Evolutionary conservation across 768 basidiomycete species (phyloP).

Genomic region (Collybia mongolica): DNA sequence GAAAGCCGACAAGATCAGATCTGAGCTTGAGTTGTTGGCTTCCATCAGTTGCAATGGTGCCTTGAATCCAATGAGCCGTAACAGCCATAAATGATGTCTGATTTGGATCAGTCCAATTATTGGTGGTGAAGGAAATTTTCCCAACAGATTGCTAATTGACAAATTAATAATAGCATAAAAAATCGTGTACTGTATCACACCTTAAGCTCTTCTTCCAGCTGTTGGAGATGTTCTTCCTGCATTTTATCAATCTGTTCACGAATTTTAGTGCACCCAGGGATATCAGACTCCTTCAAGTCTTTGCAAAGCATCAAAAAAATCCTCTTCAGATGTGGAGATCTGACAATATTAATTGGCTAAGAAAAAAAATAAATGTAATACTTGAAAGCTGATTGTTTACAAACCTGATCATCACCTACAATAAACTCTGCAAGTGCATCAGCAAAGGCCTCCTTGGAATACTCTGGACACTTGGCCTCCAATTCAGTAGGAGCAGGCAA

Average conservation of each 20-base stretch:
- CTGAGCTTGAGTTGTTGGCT: constrained; percentile 2
- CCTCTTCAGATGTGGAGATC: not conserved
- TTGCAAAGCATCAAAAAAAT: constrained; percentile 3
- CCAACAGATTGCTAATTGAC: constrained; percentile 3
- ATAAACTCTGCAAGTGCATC: constrained; percentile 3
- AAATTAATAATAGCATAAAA: not conserved
- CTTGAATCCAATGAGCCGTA: constrained; percentile 6
- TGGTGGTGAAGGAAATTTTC: not conserved
- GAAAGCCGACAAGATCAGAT: constrained; percentile 6
- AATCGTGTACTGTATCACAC: not conserved
- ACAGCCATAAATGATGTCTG: constrained; percentile 3
- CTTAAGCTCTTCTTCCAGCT: not conserved
- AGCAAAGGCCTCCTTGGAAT: not conserved
- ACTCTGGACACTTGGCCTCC: not conserved
- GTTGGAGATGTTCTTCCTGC: not conserved
- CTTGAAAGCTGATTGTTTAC: not conserved
- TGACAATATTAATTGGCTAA: constrained; percentile 2
- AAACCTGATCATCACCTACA: constrained; percentile 6
- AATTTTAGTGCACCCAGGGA: not conserved
- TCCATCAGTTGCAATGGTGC: not conserved
- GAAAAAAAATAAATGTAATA: not conserved
- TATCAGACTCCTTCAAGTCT: not conserved
- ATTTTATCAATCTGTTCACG: not conserved
- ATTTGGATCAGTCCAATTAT: constrained; percentile 4
- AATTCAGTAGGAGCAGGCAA: not conserved